phyloP scores from a whole-genome alignment of 2,329 filamentous ascomycete genomes.

The Venturia carpophila region DNA sequence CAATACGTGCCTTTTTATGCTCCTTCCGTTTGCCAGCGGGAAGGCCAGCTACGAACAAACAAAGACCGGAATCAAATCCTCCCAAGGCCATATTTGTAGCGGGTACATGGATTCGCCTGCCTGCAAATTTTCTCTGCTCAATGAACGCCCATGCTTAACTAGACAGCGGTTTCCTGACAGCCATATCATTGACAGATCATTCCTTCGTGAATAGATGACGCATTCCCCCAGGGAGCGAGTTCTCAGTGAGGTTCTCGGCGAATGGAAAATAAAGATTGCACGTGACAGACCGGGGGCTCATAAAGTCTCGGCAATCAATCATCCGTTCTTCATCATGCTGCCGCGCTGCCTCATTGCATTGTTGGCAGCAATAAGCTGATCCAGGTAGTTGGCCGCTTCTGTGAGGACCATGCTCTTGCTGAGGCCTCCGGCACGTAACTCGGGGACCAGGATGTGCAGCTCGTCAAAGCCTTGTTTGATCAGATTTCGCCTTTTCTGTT shows the following conservation, averaged over 20 bases:
- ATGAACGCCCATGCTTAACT: not conserved
- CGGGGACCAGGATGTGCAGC: constrained; percentile 67
- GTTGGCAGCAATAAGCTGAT: constrained; percentile 64
- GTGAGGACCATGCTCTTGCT: constrained; percentile 76
- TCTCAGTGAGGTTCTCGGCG: not conserved
- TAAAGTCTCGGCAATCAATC: not conserved
- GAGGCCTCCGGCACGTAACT: constrained; percentile 62
- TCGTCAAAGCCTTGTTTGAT: constrained; percentile 80
- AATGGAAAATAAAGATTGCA: not conserved
- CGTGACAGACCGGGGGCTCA: not conserved
- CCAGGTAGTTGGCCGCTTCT: constrained; percentile 71
- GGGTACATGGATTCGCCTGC: not conserved
- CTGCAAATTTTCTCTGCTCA: not conserved
- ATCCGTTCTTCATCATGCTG: constrained; percentile 1
- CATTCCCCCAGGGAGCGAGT: not conserved
- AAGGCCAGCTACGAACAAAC: not conserved
- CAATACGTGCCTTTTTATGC: not conserved
- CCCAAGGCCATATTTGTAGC: not conserved
- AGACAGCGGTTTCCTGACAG: not conserved
- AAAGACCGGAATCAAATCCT: not conserved
- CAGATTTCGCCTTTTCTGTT: constrained; percentile 75
- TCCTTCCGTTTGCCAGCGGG: not conserved
- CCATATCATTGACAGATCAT: not conserved
- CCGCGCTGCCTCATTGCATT: constrained; percentile 6
- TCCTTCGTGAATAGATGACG: not conserved